Base-by-base conservation (phyloP, 495 filamentous ascomycete species). In the Penicillium dipodomyicola region DNA sequence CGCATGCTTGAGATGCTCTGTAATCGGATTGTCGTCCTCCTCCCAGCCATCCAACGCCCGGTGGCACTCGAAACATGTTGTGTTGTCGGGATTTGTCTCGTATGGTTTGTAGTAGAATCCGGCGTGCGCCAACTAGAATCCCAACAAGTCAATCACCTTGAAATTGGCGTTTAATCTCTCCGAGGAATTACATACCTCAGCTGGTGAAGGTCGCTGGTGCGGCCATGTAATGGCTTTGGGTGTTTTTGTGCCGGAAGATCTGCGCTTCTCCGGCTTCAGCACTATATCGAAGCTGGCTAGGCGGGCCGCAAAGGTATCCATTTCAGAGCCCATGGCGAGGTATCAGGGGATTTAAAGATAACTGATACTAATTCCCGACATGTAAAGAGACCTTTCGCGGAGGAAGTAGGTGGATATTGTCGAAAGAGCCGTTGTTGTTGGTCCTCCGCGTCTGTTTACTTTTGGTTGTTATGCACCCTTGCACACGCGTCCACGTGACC, bases 31-130 rank as follows among this genome's bases (percentile, higher is more conserved):
- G 62, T 98, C 94, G 6, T 83, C 81, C 33, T 85, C 77, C 63
- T 96, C 91, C 94, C 94, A 98, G 42, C 91, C 92, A 67, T 90
- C 90, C 20, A 97, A 76, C 49, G 83, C 79, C 67, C 87, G 84
- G 25, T 82, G 66, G 76, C 94, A 98, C 17, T 89, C 75, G 73
- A 94, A 96, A 67, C 94, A 98, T 58, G 81, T 84, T 46, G 89
- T 90, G 74, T 96, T 98, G 68, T 98, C 94, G 9, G 86, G 86
- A 59, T 81, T 87, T 15, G 79, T 77, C 25, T 83, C 77, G 29
- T 82, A 81, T 6, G 93, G 94, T 48, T 87, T 82, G 72, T 88
- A 98, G 76, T 84, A 91, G 72, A 98, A 95, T 9, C 94, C 94
- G 56, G 93, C 94, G 62, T 83, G 81, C 8, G 93, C 94, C 64